A percentile compares a stretch with the other conserved stretches of the same genome.
Evolutionary conservation across 2,329 filamentous ascomycete species (phyloP).

Genomic region (Falciphora oryzae): DNA sequence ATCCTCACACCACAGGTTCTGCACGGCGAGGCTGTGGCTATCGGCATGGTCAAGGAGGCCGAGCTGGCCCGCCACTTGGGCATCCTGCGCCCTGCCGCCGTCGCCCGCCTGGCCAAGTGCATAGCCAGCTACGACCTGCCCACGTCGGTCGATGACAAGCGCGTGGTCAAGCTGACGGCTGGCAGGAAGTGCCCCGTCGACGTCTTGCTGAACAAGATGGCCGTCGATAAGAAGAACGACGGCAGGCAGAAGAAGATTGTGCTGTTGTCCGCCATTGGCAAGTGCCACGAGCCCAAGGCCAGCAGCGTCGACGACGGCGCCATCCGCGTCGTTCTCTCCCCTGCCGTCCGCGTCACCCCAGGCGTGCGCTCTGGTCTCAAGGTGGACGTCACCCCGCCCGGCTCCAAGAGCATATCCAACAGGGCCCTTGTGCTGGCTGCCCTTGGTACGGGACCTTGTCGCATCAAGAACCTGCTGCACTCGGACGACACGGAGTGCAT

Average conservation of each 20-base stretch:
- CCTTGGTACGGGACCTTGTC: conserved; percentile 77
- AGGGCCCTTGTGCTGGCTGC: conserved; percentile 90
- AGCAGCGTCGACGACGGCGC: conserved; percentile 82
- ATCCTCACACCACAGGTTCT: conserved; percentile 92
- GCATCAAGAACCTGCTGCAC: conserved; percentile 86
- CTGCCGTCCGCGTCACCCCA: conserved; percentile 67
- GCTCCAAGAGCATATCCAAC: conserved; percentile 97
- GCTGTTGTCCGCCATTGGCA: conserved; percentile 82
- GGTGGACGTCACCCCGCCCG: conserved; percentile 81
- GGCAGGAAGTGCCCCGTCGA: conserved; percentile 86
- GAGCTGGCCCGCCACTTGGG: conserved; percentile 88
- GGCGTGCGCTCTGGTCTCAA: conserved; percentile 57
- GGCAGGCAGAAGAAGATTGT: conserved; percentile 95
- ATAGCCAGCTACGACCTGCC: conserved; percentile 91
- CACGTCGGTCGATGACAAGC: conserved; percentile 76
- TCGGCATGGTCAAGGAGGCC: conserved; percentile 98
- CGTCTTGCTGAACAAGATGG: conserved; percentile 85
- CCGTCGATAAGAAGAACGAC: conserved; percentile 97
- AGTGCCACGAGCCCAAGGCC: conserved; percentile 79
- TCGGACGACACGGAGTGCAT: conserved; percentile 98
- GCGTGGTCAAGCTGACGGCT: conserved; percentile 73
- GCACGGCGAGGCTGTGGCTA: conserved; percentile 92
- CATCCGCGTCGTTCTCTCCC: conserved; percentile 77
- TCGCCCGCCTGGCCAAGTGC: conserved; percentile 86
- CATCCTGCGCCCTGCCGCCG: conserved; percentile 76